Evolutionary conservation across 768 basidiomycete genomes (phyloP).

Genomic region (Termitomyces sp.): DNA sequence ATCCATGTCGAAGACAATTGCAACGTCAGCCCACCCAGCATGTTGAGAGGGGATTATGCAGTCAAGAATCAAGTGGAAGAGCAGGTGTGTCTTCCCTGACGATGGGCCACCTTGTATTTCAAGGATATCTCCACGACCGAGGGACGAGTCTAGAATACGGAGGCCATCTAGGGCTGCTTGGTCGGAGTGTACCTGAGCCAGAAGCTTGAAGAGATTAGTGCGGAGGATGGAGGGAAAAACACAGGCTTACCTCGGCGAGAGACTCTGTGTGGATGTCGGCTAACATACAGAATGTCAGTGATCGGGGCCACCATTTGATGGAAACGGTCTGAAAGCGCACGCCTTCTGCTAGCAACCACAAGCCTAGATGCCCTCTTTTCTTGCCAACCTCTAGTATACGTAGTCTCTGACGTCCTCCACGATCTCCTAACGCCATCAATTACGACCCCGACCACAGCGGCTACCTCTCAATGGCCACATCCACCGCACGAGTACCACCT

Average conservation of each 20-base stretch:
- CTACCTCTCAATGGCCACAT: conserved; percentile 29
- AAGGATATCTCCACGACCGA: conserved; percentile 54
- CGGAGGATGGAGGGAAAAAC: neutral
- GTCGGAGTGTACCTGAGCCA: neutral
- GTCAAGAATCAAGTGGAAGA: conserved; percentile 56
- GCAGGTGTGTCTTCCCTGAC: conserved; percentile 76
- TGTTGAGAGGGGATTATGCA: conserved; percentile 47
- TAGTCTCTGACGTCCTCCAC: conserved; percentile 1
- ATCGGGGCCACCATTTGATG: conserved; percentile 5
- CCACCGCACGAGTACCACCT: conserved; percentile 40
- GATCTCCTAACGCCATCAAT: neutral
- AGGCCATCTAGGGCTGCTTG: neutral
- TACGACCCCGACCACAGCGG: neutral
- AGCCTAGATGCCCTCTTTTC: conserved; percentile 3
- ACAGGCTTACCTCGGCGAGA: conserved; percentile 25
- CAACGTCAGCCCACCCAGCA: conserved; percentile 60
- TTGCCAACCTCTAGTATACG: neutral
- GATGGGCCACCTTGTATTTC: conserved; percentile 72
- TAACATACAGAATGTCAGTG: conserved; percentile 18
- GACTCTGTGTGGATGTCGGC: conserved; percentile 29
- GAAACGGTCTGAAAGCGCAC: neutral
- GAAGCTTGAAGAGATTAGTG: conserved; percentile 4
- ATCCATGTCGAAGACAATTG: conserved; percentile 68
- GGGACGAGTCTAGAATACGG: neutral
- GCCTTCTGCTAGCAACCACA: neutral